Percentiles rank a stretch among this genome's conserved stretches.
Conservation (phyloP, 192 early-diverging fungal genomes). For the Gryganskiella cystojenkinii region DNA sequence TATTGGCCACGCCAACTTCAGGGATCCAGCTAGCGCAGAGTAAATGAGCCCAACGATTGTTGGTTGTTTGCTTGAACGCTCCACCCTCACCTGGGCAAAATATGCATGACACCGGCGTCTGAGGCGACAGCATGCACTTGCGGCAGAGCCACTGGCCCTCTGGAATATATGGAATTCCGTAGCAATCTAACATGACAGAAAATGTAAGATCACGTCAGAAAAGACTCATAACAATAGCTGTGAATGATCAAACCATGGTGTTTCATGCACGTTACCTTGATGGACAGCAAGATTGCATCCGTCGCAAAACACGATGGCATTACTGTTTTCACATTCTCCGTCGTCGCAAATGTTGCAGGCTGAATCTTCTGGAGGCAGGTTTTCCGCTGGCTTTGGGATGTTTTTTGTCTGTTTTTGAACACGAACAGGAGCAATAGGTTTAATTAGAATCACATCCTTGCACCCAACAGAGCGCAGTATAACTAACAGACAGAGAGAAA, state of each 20-base stretch:
- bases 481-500: not conserved
- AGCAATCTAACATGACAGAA: constrained; percentile 79
- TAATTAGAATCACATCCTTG: not conserved
- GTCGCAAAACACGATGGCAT: constrained; percentile 99
- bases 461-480: no score
- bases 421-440: not conserved
- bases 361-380: constrained; percentile 80
- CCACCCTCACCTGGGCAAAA: constrained; percentile 95
- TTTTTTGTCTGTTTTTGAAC: constrained; percentile 74
- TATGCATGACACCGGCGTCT: constrained; percentile 86
- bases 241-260: no score
- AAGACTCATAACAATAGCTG: not conserved
- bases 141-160: constrained; percentile 99
- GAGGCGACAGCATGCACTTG: constrained; percentile 96
- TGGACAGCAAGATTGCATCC: constrained; percentile 99
- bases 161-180: constrained; percentile 98
- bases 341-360: constrained; percentile 96
- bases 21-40: constrained; percentile 98
- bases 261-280: no score
- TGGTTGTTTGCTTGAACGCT: constrained; percentile 95
- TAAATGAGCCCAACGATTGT: constrained; percentile 95
- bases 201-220: not conserved
- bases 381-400: constrained; percentile 72
- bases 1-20: constrained; percentile 87
- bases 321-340: constrained; percentile 99